phyloP scores from a whole-genome alignment of 2,329 filamentous ascomycete species.

The Penicillium crustosum region DNA sequence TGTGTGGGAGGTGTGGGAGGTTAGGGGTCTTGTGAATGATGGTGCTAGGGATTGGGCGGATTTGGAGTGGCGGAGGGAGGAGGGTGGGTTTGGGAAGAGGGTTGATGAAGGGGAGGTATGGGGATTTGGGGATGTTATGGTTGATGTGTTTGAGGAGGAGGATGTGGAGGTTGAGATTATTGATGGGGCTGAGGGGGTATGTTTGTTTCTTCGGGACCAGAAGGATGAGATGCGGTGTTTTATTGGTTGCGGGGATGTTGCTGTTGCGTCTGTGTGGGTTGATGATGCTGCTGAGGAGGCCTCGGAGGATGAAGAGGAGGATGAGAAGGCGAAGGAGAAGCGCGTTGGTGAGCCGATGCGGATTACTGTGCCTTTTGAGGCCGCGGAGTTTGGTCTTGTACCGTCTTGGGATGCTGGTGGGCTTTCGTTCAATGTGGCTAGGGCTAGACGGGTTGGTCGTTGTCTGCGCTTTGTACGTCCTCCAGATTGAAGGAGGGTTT shows the following conservation, averaged over 20 bases:
- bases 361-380: conserved; percentile 39
- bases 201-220: conserved; percentile 23
- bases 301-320: conserved; percentile 35
- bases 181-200: conserved; percentile 34
- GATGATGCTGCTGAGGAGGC: conserved; percentile 15
- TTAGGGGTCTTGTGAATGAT: conserved; percentile 23
- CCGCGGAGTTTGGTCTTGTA: conserved; percentile 32
- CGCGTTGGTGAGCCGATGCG: conserved; percentile 35
- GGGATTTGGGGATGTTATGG: conserved; percentile 8
- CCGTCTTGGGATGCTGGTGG: conserved; percentile 21
- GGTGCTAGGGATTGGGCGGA: conserved; percentile 36
- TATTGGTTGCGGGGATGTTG: not conserved
- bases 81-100: conserved; percentile 15
- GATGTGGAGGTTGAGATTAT: conserved; percentile 11
- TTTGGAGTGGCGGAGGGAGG: conserved; percentile 34
- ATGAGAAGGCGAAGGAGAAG: conserved; percentile 35
- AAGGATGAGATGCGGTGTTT: conserved; percentile 18
- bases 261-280: not conserved
- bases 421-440: conserved; percentile 28
- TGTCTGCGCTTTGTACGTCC: conserved; percentile 41
- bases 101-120: conserved; percentile 6
- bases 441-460: conserved; percentile 19
- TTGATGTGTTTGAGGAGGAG: conserved; percentile 14
- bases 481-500: conserved; percentile 41
- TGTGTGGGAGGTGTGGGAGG: conserved; percentile 17